These are phyloP conservation scores for Euphrasia confusa DNA, from an alignment of 257 asterid genomes.

Conservation along the genomic window DNA sequence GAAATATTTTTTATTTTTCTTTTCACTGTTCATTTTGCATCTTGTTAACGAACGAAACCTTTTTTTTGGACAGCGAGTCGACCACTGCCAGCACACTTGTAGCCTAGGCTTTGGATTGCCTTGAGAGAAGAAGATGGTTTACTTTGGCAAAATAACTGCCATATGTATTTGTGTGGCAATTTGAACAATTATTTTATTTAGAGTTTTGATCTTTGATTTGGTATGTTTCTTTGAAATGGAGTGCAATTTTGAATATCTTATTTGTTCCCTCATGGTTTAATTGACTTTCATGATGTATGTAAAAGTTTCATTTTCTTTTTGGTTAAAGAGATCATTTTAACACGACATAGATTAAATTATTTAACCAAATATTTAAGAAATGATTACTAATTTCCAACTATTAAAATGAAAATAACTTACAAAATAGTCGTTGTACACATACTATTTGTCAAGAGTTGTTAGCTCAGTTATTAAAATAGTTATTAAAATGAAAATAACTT, in stretches of 20 bases:
- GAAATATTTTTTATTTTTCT: neutral
- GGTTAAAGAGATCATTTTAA: too few species aligned
- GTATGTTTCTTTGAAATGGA: constrained; percentile 13
- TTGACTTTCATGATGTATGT: neutral
- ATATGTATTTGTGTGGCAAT: constrained; percentile 10
- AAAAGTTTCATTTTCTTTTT: too few species aligned
- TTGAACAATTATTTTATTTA: constrained; percentile 10
- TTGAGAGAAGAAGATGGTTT: neutral
- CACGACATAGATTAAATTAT: too few species aligned
- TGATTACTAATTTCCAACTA: too few species aligned
- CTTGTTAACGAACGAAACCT: neutral
- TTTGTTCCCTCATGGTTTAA: constrained; percentile 3
- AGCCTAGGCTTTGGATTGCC: constrained; percentile 27
- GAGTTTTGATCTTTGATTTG: constrained; percentile 16
- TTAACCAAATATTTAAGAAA: too few species aligned
- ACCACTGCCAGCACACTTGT: constrained; percentile 56
- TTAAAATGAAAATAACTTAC: too few species aligned
- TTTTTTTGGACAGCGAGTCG: constrained; percentile 34
- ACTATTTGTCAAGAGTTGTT: too few species aligned
- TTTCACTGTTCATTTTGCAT: neutral
- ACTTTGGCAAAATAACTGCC: too few species aligned
- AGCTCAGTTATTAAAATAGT: too few species aligned
- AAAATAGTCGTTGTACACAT: too few species aligned
- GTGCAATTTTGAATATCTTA: constrained; percentile 11
- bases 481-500: too few species aligned